Percentiles rank a stretch among this genome's conserved stretches.
Conservation (phyloP, 2,329 filamentous ascomycete genomes). For the Podosphaera xanthii region DNA sequence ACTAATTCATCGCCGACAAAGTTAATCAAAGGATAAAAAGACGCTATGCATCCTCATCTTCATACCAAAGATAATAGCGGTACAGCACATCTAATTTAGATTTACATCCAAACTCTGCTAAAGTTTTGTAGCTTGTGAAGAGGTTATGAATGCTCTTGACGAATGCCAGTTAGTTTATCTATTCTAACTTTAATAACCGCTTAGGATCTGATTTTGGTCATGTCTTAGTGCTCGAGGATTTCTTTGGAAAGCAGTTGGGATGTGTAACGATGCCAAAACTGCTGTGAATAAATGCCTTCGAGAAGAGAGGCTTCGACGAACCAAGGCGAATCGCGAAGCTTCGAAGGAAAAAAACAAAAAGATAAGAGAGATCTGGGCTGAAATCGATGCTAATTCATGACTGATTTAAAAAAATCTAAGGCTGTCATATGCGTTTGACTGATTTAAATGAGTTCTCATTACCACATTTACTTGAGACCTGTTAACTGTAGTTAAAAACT, state of each 20-base stretch:
- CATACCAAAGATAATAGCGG: slow-evolving; percentile 82
- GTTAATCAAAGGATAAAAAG: too few relatives aligned
- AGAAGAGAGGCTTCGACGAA: slow-evolving; percentile 56
- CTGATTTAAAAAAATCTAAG: too few relatives aligned
- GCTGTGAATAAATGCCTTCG: slow-evolving; percentile 70
- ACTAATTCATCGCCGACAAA: too few relatives aligned
- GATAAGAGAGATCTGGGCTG: slow-evolving; percentile 57
- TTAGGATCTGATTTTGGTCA: not conserved
- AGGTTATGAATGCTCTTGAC: slow-evolving; percentile 80
- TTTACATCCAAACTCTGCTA: not conserved
- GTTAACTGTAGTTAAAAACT: too few relatives aligned
- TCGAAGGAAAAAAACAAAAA: slow-evolving; percentile 47
- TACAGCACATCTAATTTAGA: slow-evolving; percentile 20
- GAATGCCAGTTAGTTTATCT: slow-evolving; percentile 45
- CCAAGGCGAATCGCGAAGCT: slow-evolving; percentile 49
- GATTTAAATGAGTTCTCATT: too few relatives aligned
- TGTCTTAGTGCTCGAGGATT: slow-evolving; percentile 38
- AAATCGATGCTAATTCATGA: slow-evolving; percentile 49
- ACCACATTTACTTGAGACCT: too few relatives aligned
- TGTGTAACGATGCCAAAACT: slow-evolving; percentile 71
- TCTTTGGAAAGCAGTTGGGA: slow-evolving; percentile 71
- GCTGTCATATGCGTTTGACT: too few relatives aligned
- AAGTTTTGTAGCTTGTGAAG: slow-evolving; percentile 52
- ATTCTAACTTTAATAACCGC: not conserved
- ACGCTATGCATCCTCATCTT: slow-evolving; percentile 80